phyloP scores from a whole-genome alignment of 306 rosid genomes.

The Glycine tomentella region DNA sequence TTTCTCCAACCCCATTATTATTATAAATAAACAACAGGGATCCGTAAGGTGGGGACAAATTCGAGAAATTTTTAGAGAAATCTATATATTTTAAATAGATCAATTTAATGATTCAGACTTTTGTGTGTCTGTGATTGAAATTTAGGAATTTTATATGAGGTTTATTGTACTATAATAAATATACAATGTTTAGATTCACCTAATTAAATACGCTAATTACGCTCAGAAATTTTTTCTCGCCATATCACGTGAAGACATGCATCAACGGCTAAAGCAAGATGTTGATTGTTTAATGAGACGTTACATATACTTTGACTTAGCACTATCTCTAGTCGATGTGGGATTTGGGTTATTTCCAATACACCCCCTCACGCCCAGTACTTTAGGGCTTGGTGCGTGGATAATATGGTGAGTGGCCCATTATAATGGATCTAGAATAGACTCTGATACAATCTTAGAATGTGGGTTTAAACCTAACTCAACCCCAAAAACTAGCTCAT shows the following conservation, averaged over 20 bases:
- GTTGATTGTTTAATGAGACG: slow-evolving; percentile 49
- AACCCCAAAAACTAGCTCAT: too few species aligned
- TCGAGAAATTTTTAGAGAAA: neutral
- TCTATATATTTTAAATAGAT: neutral
- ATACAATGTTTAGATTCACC: slow-evolving; percentile 34
- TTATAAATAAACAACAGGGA: slow-evolving; percentile 32
- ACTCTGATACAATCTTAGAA: too few species aligned
- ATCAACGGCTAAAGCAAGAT: slow-evolving; percentile 35
- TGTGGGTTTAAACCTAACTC: too few species aligned
- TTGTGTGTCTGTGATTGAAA: neutral
- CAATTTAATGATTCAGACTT: neutral
- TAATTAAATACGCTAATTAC: slow-evolving; percentile 34
- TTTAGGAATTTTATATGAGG: neutral
- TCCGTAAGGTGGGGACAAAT: slow-evolving; percentile 49
- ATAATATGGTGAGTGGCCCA: too few species aligned
- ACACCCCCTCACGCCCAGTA: too few species aligned
- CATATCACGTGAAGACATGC: slow-evolving; percentile 55
- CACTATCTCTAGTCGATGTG: too few species aligned
- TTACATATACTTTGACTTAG: too few species aligned
- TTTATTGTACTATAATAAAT: slow-evolving; percentile 7
- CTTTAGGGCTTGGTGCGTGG: too few species aligned
- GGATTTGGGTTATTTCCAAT: too few species aligned
- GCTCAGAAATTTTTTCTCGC: slow-evolving; percentile 8
- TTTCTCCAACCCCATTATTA: slow-evolving; percentile 63
- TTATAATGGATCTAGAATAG: too few species aligned